Percentiles rank a stretch among this genome's conserved stretches.
Evolutionary conservation across 225 moss, liverwort and hornwort species (phyloP).

Genomic region (Pleurozium schreberi): DNA sequence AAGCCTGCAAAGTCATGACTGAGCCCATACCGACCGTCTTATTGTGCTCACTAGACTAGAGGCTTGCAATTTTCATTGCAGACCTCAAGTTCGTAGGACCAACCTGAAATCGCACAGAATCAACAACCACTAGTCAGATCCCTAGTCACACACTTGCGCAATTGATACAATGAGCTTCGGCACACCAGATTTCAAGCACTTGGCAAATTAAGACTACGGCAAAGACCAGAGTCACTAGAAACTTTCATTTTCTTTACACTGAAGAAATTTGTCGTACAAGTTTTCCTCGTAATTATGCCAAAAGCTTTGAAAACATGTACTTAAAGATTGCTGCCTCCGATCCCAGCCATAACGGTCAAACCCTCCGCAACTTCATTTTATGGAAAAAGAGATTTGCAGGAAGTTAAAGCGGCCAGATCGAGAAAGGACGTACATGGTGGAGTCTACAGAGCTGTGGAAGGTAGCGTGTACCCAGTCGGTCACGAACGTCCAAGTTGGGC

Average conservation of each 20-base stretch:
- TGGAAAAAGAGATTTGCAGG: neutral
- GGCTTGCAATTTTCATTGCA: conserved; percentile 13
- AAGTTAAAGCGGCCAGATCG: neutral
- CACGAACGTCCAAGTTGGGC: conserved; percentile 43
- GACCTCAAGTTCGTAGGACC: conserved; percentile 1
- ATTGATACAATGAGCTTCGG: neutral
- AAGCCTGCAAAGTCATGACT: neutral
- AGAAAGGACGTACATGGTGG: conserved; percentile 9
- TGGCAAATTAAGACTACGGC: neutral
- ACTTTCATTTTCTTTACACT: neutral
- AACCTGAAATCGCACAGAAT: conserved; percentile 9
- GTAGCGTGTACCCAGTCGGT: neutral
- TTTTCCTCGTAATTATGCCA: neutral
- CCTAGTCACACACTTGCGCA: neutral
- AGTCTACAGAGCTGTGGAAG: neutral
- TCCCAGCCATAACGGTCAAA: neutral
- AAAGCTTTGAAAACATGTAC: neutral
- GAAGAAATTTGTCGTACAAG: neutral
- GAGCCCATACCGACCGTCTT: neutral
- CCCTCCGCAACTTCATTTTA: neutral
- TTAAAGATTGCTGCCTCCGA: neutral
- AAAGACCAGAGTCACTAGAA: neutral
- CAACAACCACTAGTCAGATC: neutral
- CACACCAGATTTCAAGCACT: neutral
- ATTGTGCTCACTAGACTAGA: neutral